These are phyloP conservation scores for Pseudocercospora vitis DNA, from an alignment of 2,329 filamentous ascomycete genomes.

Conservation along the genomic window DNA sequence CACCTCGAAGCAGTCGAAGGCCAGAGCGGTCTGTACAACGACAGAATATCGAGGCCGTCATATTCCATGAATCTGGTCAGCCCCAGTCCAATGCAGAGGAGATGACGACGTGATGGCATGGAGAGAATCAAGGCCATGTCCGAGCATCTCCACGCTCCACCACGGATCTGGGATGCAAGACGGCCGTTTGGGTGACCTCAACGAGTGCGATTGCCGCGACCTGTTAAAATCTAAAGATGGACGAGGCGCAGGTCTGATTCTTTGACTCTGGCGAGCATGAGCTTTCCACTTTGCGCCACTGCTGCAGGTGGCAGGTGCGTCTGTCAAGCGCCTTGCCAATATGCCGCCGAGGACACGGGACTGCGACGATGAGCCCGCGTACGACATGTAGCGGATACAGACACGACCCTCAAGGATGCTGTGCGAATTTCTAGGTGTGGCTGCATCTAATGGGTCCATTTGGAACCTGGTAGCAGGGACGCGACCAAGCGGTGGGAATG, in stretches of 20 bases:
- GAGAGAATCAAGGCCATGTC: slow-evolving; percentile 14
- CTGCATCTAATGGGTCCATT: slow-evolving; percentile 31
- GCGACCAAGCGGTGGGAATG: slow-evolving; percentile 19
- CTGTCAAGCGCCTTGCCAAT: slow-evolving; percentile 19
- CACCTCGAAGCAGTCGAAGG: slow-evolving; percentile 6
- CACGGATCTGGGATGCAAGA: slow-evolving; percentile 26
- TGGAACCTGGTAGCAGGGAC: slow-evolving; percentile 32
- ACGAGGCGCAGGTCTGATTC: slow-evolving; percentile 16
- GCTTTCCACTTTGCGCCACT: slow-evolving; percentile 27
- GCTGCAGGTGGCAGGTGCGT: slow-evolving; percentile 26
- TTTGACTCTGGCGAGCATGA: slow-evolving; percentile 16
- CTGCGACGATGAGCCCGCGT: slow-evolving; percentile 16
- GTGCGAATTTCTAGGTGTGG: slow-evolving; percentile 34
- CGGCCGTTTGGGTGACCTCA: slow-evolving; percentile 24
- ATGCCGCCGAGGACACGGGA: slow-evolving; percentile 16
- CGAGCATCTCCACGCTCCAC: slow-evolving; percentile 32
- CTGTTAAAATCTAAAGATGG: slow-evolving; percentile 18
- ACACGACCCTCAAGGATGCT: slow-evolving; percentile 23
- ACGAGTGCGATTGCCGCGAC: slow-evolving; percentile 26
- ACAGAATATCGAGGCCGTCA: slow-evolving; percentile 8
- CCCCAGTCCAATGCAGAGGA: slow-evolving; percentile 18
- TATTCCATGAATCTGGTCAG: slow-evolving; percentile 20
- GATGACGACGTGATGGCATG: slow-evolving; percentile 18
- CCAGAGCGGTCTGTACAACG: slow-evolving; percentile 19
- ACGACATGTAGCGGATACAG: slow-evolving; percentile 24